phyloP scores from a whole-genome alignment of 164 flowering plant species.

The Akebia trifoliata region DNA sequence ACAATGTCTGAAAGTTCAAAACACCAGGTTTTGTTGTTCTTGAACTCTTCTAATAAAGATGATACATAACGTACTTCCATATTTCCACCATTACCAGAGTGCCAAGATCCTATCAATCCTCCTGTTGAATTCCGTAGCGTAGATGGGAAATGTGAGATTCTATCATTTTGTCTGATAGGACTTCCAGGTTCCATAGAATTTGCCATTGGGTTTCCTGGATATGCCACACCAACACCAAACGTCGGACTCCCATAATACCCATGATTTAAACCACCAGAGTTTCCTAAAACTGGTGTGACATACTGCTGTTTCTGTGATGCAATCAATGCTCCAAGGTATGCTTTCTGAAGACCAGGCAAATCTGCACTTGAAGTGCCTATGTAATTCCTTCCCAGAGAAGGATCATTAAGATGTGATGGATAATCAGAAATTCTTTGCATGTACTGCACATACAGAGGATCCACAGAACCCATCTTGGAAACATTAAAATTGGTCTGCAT shows the following conservation, averaged over 20 bases:
- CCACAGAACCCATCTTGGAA: slow-evolving; percentile 26
- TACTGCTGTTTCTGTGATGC: slow-evolving; percentile 60
- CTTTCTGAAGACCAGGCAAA: slow-evolving; percentile 47
- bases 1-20: slow-evolving; percentile 78
- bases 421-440: slow-evolving; percentile 38
- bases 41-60: slow-evolving; percentile 68
- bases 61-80: slow-evolving; percentile 41
- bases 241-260: slow-evolving; percentile 36
- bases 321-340: slow-evolving; percentile 47
- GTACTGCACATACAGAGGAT: slow-evolving; percentile 38
- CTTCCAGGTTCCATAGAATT: slow-evolving; percentile 37
- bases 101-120: slow-evolving; percentile 39
- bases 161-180: slow-evolving; percentile 35
- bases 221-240: slow-evolving; percentile 44
- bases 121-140: slow-evolving; percentile 40
- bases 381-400: slow-evolving; percentile 29
- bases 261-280: slow-evolving; percentile 39
- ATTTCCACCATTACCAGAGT: slow-evolving; percentile 34
- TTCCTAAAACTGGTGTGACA: slow-evolving; percentile 29
- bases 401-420: slow-evolving; percentile 27
- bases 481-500: slow-evolving; percentile 27
- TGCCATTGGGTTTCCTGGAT: slow-evolving; percentile 31
- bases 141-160: slow-evolving; percentile 33
- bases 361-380: slow-evolving; percentile 37
- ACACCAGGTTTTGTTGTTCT: slow-evolving; percentile 59